A percentile compares a stretch with the other conserved stretches of the same genome.
Evolutionary conservation across 768 basidiomycete species (phyloP).

Genomic region (Dacryopinax primogenitus): DNA sequence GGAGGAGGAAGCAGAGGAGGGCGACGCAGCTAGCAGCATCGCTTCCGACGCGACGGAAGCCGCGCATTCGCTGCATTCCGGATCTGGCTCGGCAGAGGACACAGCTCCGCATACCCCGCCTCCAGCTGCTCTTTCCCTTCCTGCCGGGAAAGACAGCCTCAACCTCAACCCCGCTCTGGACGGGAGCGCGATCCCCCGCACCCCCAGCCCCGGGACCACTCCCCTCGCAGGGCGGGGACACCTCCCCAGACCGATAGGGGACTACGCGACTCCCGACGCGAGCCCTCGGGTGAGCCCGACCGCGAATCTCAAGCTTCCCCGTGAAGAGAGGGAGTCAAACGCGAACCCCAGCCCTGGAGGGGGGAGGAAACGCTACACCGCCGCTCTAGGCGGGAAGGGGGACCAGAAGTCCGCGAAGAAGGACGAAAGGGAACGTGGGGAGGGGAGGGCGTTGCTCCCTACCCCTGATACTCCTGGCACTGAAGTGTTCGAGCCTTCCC

Average conservation of each 20-base stretch:
- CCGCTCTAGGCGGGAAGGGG: neutral
- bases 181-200: neutral
- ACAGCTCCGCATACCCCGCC: neutral
- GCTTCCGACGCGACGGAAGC: constrained; percentile 4
- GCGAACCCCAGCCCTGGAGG: neutral
- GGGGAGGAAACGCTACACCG: neutral
- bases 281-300: too few species aligned
- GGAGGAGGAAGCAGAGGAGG: neutral
- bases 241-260: neutral
- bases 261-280: neutral
- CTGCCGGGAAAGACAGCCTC: too few species aligned
- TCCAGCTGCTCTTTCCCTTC: neutral
- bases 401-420: neutral
- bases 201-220: neutral
- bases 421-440: neutral
- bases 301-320: neutral
- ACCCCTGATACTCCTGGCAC: neutral
- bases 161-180: too few species aligned
- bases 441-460: neutral
- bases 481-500: neutral
- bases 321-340: neutral
- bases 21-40: neutral
- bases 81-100: neutral
- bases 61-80: neutral
- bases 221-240: neutral